These are phyloP conservation scores for Thielaviopsis euricoi DNA, from an alignment of 2,329 filamentous ascomycete genomes.

Conservation along the genomic window DNA sequence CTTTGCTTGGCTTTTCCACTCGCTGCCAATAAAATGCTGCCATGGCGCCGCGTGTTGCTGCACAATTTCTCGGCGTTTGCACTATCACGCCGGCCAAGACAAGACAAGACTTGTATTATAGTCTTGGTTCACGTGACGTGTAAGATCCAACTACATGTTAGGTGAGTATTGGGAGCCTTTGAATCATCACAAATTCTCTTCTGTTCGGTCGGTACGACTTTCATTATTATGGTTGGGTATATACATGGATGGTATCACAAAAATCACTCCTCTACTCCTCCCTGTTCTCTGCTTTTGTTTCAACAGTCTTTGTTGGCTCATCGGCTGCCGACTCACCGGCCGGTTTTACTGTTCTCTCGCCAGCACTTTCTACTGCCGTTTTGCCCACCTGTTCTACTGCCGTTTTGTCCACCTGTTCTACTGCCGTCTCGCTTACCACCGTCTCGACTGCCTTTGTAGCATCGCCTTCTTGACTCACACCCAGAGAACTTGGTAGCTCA, in stretches of 20 bases:
- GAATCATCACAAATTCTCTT: no score
- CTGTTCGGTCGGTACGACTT: no score
- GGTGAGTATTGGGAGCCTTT: no score
- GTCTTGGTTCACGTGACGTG: not conserved
- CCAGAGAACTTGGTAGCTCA: not conserved
- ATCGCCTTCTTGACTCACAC: not conserved
- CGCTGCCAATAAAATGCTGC: not conserved
- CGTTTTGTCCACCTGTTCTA: no score
- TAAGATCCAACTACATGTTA: no score
- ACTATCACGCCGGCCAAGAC: not conserved
- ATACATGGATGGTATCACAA: not conserved
- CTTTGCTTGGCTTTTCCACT: slow-evolving; percentile 3
- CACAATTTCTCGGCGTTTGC: not conserved
- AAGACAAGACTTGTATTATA: no score
- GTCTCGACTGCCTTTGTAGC: no score
- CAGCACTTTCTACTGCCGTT: no score
- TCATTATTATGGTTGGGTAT: not conserved
- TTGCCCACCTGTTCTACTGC: no score
- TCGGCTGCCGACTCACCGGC: not conserved
- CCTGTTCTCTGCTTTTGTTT: not conserved
- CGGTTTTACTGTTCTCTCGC: not conserved
- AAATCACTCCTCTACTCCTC: not conserved
- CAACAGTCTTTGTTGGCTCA: not conserved
- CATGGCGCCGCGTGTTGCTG: not conserved
- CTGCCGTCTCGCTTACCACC: no score